These are phyloP conservation scores for Pelargonium nanum DNA, from an alignment of 345 rosid genomes.

Conservation along the genomic window DNA sequence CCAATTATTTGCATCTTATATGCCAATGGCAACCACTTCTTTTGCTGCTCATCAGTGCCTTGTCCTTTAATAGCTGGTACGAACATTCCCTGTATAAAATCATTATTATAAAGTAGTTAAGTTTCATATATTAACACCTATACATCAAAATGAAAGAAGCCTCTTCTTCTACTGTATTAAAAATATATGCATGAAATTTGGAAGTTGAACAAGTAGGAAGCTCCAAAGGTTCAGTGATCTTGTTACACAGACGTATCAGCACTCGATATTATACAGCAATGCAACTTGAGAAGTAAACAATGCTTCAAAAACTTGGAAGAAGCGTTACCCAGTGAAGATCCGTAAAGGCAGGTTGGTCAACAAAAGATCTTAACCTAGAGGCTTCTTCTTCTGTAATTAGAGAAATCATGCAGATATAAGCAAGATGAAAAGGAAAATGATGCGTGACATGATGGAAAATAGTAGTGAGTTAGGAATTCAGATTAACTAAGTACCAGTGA, in stretches of 20 bases:
- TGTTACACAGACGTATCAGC: too few species aligned
- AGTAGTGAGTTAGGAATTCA: neutral
- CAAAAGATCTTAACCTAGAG: conserved; percentile 38
- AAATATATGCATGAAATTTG: too few species aligned
- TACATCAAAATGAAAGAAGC: too few species aligned
- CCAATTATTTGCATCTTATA: conserved; percentile 93
- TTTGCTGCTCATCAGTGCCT: conserved; percentile 91
- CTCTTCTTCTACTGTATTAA: too few species aligned
- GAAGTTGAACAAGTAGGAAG: neutral
- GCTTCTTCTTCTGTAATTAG: conserved; percentile 80
- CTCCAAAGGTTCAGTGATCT: too few species aligned
- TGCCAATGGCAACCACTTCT: conserved; percentile 89
- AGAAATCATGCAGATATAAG: neutral
- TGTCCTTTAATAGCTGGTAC: conserved; percentile 91
- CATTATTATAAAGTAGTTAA: neutral
- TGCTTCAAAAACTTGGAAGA: neutral
- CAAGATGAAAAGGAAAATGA: neutral
- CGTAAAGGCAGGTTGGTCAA: conserved; percentile 75
- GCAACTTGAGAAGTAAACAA: too few species aligned
- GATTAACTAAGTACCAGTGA: conserved; percentile 34
- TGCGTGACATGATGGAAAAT: neutral
- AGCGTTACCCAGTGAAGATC: conserved; percentile 90
- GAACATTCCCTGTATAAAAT: conserved; percentile 71
- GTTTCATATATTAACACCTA: neutral
- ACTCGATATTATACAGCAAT: too few species aligned